phyloP scores from a whole-genome alignment of 441 rosid genomes.

The Aleurites moluccanus region DNA sequence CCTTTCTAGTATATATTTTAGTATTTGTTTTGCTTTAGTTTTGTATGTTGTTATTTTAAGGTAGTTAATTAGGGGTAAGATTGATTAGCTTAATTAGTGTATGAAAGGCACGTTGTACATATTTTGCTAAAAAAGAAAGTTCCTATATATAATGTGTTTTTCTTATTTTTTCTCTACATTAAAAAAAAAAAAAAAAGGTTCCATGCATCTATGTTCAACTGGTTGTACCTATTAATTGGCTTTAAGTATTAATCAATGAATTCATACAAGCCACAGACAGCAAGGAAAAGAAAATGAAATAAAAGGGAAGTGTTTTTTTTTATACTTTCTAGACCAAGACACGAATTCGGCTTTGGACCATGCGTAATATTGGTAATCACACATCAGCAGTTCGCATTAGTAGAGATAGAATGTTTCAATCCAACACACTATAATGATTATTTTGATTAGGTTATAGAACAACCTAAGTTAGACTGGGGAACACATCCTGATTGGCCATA shows the following conservation, averaged over 20 bases:
- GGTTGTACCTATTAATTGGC: no score
- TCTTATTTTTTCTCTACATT: no score
- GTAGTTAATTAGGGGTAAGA: background rate
- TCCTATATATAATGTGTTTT: no score
- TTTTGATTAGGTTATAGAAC: slow-evolving; percentile 2
- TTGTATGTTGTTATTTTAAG: slow-evolving; percentile 1
- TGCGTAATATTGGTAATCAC: background rate
- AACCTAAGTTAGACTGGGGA: background rate
- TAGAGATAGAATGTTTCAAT: slow-evolving; percentile 11
- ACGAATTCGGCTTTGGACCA: slow-evolving; percentile 10
- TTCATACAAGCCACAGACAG: background rate
- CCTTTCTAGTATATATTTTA: background rate
- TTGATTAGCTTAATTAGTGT: background rate
- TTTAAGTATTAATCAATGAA: no score
- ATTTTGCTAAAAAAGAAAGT: background rate
- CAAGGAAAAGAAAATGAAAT: background rate
- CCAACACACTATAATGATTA: slow-evolving; percentile 11
- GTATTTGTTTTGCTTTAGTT: background rate
- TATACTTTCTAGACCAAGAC: background rate
- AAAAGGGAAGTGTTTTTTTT: background rate
- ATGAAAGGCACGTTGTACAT: background rate
- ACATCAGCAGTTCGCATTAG: background rate
- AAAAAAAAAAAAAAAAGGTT: no score
- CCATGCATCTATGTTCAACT: no score
- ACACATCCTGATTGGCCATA: slow-evolving; percentile 2